These are phyloP conservation scores for Podila minutissima DNA, from an alignment of 192 early-diverging fungal species.

Conservation along the genomic window DNA sequence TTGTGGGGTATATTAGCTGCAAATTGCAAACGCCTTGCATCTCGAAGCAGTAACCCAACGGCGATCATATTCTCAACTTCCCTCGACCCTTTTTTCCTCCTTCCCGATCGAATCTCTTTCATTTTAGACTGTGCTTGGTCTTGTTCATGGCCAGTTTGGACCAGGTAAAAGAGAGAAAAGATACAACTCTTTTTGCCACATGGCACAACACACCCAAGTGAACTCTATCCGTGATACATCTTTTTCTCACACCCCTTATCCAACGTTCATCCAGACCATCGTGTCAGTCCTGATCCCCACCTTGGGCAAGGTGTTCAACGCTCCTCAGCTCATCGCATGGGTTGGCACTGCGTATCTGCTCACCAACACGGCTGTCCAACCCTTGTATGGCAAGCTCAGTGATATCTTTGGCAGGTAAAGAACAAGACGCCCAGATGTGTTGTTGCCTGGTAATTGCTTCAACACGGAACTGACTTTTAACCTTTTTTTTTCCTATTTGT, in stretches of 20 bases:
- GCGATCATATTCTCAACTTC: no score
- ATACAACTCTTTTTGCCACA: not conserved
- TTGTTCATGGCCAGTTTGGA: conserved; percentile 45
- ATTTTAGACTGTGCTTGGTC: conserved; percentile 16
- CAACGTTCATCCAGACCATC: conserved; percentile 8
- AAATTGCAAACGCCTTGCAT: not conserved
- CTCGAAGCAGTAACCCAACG: not conserved
- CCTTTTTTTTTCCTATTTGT: not conserved
- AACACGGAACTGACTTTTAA: not conserved
- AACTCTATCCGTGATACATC: not conserved
- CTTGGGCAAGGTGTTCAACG: conserved; percentile 63
- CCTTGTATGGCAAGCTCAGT: conserved; percentile 82
- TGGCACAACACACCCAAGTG: not conserved
- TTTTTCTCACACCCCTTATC: not conserved
- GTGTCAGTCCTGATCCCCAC: conserved; percentile 45
- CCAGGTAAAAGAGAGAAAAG: conserved; percentile 9
- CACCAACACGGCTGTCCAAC: conserved; percentile 71
- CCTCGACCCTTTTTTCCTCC: not conserved
- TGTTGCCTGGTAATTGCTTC: no score
- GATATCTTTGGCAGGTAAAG: conserved; percentile 73
- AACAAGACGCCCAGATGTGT: no score
- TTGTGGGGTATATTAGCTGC: conserved; percentile 20
- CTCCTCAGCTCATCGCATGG: conserved; percentile 80
- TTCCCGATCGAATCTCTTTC: not conserved
- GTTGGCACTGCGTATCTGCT: conserved; percentile 76